These are phyloP conservation scores for Pestalotiopsis sp. DNA, from an alignment of 2,329 filamentous ascomycete species.

Conservation along the genomic window DNA sequence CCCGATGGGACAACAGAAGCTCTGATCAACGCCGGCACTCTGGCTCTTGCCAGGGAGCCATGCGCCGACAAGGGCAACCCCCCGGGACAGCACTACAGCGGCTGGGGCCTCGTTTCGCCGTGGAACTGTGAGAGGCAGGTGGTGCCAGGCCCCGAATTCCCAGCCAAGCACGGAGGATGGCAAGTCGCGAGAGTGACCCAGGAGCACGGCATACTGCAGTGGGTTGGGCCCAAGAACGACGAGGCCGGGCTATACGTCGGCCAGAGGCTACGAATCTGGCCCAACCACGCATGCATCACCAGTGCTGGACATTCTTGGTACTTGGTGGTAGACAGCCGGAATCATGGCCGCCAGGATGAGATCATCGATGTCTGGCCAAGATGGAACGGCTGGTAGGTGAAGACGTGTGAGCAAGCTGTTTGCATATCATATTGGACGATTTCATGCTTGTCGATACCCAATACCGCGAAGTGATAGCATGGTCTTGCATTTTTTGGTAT, in stretches of 20 bases:
- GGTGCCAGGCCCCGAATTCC: conserved; percentile 44
- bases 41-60: conserved; percentile 74
- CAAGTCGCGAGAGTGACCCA: conserved; percentile 74
- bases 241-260: conserved; percentile 60
- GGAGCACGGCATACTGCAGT: conserved; percentile 75
- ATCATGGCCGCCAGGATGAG: conserved; percentile 55
- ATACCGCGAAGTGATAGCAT: too few relatives aligned
- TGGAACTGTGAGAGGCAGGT: conserved; percentile 50
- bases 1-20: conserved; percentile 57
- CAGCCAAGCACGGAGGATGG: conserved; percentile 55
- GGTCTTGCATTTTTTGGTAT: too few relatives aligned
- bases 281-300: conserved; percentile 81
- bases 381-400: conserved; percentile 68
- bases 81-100: conserved; percentile 56
- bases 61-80: conserved; percentile 54
- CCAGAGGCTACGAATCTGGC: conserved; percentile 72
- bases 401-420: conserved; percentile 5
- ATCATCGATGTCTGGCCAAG: conserved; percentile 78
- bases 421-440: not conserved
- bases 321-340: conserved; percentile 69
- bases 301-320: conserved; percentile 75
- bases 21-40: conserved; percentile 68
- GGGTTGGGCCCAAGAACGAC: conserved; percentile 50
- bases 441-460: too few relatives aligned
- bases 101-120: conserved; percentile 70